A percentile compares a stretch with the other conserved stretches of the same genome.
Evolutionary conservation across 257 asterid genomes (phyloP).

Genomic region (Petunia axillaris): DNA sequence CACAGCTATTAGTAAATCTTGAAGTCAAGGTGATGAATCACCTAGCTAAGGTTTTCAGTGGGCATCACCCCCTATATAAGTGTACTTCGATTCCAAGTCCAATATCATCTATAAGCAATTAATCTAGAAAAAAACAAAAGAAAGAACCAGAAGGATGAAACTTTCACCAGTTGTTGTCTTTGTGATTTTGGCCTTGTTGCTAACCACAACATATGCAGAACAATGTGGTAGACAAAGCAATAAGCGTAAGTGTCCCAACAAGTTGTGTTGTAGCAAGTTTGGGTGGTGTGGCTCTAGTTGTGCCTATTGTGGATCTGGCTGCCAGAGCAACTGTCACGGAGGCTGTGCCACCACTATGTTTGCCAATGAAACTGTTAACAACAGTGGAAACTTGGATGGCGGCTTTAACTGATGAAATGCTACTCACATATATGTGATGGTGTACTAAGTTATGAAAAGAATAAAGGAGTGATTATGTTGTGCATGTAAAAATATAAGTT

Average conservation of each 20-base stretch:
- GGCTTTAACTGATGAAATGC: neutral
- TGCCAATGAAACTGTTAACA: neutral
- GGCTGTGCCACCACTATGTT: conserved; percentile 14
- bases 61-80: conserved; percentile 19
- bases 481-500: neutral
- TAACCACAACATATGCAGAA: conserved; percentile 4
- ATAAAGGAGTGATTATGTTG: neutral
- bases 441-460: neutral
- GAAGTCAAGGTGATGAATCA: conserved; percentile 7
- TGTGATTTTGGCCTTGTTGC: conserved; percentile 21
- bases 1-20: neutral
- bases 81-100: neutral
- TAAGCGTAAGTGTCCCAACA: conserved; percentile 16
- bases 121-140: neutral
- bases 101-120: conserved; percentile 11
- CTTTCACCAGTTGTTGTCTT: neutral
- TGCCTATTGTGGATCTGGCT: conserved; percentile 25
- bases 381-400: neutral
- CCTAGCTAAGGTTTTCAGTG: neutral
- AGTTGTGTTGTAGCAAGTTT: conserved; percentile 26
- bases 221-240: conserved; percentile 10
- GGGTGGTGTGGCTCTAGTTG: conserved; percentile 24
- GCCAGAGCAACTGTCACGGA: neutral
- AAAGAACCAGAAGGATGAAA: conserved; percentile 33
- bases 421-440: neutral